phyloP scores from a whole-genome alignment of 2,329 filamentous ascomycete genomes.

The Aspergillus calidoustus region DNA sequence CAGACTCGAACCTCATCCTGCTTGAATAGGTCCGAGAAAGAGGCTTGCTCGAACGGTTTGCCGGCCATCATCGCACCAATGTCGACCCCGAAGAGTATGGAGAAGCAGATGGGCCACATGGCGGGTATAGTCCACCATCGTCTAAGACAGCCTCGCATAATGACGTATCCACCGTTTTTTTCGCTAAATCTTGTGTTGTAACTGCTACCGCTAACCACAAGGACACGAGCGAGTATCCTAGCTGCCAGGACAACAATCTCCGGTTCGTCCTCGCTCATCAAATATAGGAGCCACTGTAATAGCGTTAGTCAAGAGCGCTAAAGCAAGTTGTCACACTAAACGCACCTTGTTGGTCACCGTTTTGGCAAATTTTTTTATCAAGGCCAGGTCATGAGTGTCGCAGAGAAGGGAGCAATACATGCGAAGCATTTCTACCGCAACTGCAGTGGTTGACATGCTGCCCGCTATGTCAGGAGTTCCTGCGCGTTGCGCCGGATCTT shows the following conservation, averaged over 20 bases:
- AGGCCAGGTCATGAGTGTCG: conserved; percentile 67
- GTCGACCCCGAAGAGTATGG: conserved; percentile 84
- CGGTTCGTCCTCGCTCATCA: conserved; percentile 83
- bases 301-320: conserved; percentile 12
- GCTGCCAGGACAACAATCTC: conserved; percentile 80
- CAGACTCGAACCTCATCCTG: conserved; percentile 66
- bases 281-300: conserved; percentile 81
- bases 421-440: conserved; percentile 75
- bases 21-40: conserved; percentile 73
- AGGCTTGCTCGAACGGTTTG: conserved; percentile 73
- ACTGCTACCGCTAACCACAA: conserved; percentile 77
- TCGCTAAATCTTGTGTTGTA: conserved; percentile 86
- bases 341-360: conserved; percentile 92
- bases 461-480: conserved; percentile 40
- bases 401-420: conserved; percentile 81
- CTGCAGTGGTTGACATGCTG: conserved; percentile 64
- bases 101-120: conserved; percentile 86
- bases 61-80: conserved; percentile 75
- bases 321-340: conserved; percentile 13
- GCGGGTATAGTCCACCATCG: conserved; percentile 86
- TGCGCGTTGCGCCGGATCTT: conserved; percentile 32
- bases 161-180: conserved; percentile 84
- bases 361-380: conserved; percentile 85
- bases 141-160: conserved; percentile 81
- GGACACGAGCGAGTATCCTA: conserved; percentile 80